These are phyloP conservation scores for Ceratocystis diversiconidia DNA, from an alignment of 2,329 filamentous ascomycete genomes.

Conservation along the genomic window DNA sequence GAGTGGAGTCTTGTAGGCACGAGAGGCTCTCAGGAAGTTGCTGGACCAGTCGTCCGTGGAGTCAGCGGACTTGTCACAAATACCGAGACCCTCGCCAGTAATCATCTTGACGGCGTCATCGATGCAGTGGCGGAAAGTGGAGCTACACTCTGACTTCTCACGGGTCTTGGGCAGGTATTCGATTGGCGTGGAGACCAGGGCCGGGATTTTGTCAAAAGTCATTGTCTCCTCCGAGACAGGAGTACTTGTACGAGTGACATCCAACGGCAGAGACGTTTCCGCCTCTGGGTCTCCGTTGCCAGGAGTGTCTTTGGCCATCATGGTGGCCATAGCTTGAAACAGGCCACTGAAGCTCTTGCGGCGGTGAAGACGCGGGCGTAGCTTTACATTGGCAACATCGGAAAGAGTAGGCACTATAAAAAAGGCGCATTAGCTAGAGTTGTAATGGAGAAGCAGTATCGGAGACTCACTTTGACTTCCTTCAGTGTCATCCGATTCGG, in stretches of 20 bases:
- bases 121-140: slow-evolving; percentile 16
- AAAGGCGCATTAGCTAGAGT: neutral
- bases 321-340: slow-evolving; percentile 16
- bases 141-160: slow-evolving; percentile 18
- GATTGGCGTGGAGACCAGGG: slow-evolving; percentile 2
- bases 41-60: neutral
- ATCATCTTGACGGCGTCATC: slow-evolving; percentile 17
- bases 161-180: slow-evolving; percentile 15
- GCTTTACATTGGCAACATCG: slow-evolving; percentile 6
- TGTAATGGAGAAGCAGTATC: neutral
- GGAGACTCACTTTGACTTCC: neutral
- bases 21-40: neutral
- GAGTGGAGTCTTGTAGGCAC: slow-evolving; percentile 10
- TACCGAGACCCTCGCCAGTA: slow-evolving; percentile 14
- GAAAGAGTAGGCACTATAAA: neutral
- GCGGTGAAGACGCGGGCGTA: slow-evolving; percentile 7
- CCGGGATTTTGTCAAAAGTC: slow-evolving; percentile 1
- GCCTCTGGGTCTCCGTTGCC: neutral
- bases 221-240: neutral
- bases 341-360: slow-evolving; percentile 17
- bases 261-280: neutral
- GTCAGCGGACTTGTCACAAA: slow-evolving; percentile 2
- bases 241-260: neutral
- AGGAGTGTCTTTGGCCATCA: slow-evolving; percentile 10
- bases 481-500: slow-evolving; percentile 10